Evolutionary conservation across 305 asterid species (phyloP).

Genomic region (Solanum hybrid): DNA sequence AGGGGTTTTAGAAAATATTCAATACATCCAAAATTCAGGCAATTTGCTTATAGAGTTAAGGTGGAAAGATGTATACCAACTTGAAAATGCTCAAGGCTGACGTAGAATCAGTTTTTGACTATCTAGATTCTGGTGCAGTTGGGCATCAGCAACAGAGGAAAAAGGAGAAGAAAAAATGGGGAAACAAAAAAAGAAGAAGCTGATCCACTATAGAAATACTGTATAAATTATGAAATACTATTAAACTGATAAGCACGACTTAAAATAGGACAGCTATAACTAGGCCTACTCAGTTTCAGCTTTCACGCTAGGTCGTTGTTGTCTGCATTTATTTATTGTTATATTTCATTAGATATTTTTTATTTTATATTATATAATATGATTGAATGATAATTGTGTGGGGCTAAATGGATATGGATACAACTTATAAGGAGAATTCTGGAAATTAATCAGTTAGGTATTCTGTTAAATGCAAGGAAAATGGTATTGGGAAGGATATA

Average conservation of each 20-base stretch:
- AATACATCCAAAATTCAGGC: not conserved
- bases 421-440: not conserved
- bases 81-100: not conserved
- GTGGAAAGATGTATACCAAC: slow-evolving; percentile 2
- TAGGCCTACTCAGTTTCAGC: not conserved
- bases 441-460: not conserved
- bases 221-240: slow-evolving; percentile 1
- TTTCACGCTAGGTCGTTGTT: not conserved
- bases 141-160: slow-evolving; percentile 2
- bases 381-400: not conserved
- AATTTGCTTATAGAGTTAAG: not conserved
- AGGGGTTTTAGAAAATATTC: not conserved
- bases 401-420: not conserved
- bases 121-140: slow-evolving; percentile 10
- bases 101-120: not conserved
- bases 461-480: not conserved
- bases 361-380: not conserved
- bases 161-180: not conserved
- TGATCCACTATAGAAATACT: not conserved
- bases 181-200: not conserved
- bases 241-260: slow-evolving; percentile 14
- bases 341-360: not conserved
- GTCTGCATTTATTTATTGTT: not conserved
- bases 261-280: slow-evolving; percentile 8
- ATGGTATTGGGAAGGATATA: not conserved